Evolutionary conservation across 2,329 filamentous ascomycete species (phyloP).

Genomic region (Aspergillus costaricaensis): DNA sequence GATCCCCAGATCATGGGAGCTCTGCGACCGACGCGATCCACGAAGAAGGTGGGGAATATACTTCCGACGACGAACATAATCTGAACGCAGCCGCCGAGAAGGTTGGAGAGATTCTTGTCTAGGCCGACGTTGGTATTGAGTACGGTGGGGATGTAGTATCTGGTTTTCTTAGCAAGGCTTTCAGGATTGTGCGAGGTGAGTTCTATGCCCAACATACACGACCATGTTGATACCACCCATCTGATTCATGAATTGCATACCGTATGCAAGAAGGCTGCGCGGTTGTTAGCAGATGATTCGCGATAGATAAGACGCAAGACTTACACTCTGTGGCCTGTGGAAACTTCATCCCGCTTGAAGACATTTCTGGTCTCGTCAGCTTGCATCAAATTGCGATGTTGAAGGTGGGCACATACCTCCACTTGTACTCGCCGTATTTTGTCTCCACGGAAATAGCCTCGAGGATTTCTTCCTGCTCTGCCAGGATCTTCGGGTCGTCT

Average conservation of each 20-base stretch:
- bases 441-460: constrained; percentile 48
- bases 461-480: constrained; percentile 42
- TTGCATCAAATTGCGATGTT: not conserved
- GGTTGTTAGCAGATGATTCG: not conserved
- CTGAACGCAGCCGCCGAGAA: constrained; percentile 30
- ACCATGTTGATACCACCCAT: constrained; percentile 52
- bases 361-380: constrained; percentile 26
- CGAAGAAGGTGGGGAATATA: constrained; percentile 48
- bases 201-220: constrained; percentile 26
- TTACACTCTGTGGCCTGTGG: constrained; percentile 46
- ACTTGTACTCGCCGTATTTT: constrained; percentile 37
- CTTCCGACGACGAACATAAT: constrained; percentile 38
- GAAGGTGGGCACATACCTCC: constrained; percentile 20
- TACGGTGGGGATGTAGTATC: constrained; percentile 25
- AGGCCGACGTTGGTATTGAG: constrained; percentile 28
- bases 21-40: constrained; percentile 44
- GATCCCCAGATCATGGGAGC: constrained; percentile 39
- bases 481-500: constrained; percentile 25
- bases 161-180: not conserved
- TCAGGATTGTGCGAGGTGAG: not conserved
- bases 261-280: constrained; percentile 45
- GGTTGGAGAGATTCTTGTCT: constrained; percentile 24
- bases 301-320: not conserved
- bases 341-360: constrained; percentile 46
- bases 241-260: constrained; percentile 55